Percentiles rank a stretch among this genome's conserved stretches.
Conservation (phyloP, 2,329 filamentous ascomycete species). For the Massarina eburnea region DNA sequence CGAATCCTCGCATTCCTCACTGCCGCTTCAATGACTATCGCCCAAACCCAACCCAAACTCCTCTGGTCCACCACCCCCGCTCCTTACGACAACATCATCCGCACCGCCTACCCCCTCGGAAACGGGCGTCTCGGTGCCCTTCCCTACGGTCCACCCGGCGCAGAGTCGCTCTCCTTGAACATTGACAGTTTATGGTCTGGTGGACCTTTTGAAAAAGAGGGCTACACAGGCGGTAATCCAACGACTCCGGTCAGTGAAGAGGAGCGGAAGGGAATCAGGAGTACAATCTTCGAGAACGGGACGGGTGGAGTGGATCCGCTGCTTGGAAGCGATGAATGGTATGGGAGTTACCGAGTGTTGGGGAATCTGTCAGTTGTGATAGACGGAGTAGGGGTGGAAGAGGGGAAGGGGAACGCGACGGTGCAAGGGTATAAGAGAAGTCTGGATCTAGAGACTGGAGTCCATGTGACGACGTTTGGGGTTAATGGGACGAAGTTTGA, state of each 20-base stretch:
- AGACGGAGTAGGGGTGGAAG: constrained; percentile 20
- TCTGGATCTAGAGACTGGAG: constrained; percentile 49
- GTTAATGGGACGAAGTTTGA: constrained; percentile 35
- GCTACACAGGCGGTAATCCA: constrained; percentile 54
- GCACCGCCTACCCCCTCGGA: constrained; percentile 48
- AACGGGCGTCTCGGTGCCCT: constrained; percentile 54
- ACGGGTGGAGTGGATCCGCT: constrained; percentile 48
- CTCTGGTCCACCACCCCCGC: constrained; percentile 22
- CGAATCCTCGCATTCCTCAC: no score
- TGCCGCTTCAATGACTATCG: no score
- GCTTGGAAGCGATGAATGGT: constrained; percentile 43
- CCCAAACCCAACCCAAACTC: constrained; percentile 12
- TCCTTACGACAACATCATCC: constrained; percentile 18
- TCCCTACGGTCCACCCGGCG: constrained; percentile 47
- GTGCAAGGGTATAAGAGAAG: constrained; percentile 42
- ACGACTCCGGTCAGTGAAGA: constrained; percentile 28
- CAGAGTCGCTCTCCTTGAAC: constrained; percentile 51
- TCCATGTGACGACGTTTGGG: constrained; percentile 37
- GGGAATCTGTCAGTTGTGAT: constrained; percentile 51
- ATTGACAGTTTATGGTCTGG: constrained; percentile 55
- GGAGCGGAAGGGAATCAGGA: constrained; percentile 47
- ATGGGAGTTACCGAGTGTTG: constrained; percentile 52
- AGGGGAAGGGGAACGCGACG: constrained; percentile 9
- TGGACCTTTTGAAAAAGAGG: constrained; percentile 51
- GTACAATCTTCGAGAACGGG: constrained; percentile 53